Conservation (phyloP, 208 protist genomes). For the Leishmania lainsoni region DNA sequence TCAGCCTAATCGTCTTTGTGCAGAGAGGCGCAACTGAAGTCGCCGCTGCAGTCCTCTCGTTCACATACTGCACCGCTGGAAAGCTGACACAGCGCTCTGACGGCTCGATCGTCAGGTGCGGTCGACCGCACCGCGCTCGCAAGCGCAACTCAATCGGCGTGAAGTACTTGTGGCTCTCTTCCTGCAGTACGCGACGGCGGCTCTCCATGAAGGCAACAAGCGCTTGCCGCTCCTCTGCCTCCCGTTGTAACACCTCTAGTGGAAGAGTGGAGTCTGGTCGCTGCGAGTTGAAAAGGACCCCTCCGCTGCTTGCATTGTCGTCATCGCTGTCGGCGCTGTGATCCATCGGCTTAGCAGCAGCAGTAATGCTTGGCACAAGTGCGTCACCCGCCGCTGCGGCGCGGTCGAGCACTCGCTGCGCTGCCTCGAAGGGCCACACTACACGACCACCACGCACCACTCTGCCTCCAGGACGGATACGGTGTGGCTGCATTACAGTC, state of each 20-base stretch:
- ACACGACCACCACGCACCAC: conserved; percentile 63
- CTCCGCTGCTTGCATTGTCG: conserved; percentile 12
- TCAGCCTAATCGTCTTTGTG: conserved; percentile 71
- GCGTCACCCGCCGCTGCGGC: conserved; percentile 13
- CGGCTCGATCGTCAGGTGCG: conserved; percentile 74
- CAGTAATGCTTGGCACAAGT: conserved; percentile 4
- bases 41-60: neutral
- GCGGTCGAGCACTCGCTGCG: conserved; percentile 40
- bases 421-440: conserved; percentile 41
- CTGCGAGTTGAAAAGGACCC: neutral
- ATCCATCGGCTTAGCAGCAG: neutral
- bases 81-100: conserved; percentile 58
- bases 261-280: conserved; percentile 27
- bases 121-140: conserved; percentile 71
- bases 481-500: conserved; percentile 55
- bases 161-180: conserved; percentile 66
- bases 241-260: conserved; percentile 55
- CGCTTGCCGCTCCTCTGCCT: conserved; percentile 68
- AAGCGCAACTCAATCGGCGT: conserved; percentile 80
- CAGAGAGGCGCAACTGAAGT: conserved; percentile 26
- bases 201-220: conserved; percentile 59
- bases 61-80: conserved; percentile 29
- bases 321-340: conserved; percentile 4
- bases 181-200: conserved; percentile 49
- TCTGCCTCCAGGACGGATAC: conserved; percentile 46